phyloP scores from a whole-genome alignment of 768 basidiomycete genomes.

The Cyclocybe aegerita region DNA sequence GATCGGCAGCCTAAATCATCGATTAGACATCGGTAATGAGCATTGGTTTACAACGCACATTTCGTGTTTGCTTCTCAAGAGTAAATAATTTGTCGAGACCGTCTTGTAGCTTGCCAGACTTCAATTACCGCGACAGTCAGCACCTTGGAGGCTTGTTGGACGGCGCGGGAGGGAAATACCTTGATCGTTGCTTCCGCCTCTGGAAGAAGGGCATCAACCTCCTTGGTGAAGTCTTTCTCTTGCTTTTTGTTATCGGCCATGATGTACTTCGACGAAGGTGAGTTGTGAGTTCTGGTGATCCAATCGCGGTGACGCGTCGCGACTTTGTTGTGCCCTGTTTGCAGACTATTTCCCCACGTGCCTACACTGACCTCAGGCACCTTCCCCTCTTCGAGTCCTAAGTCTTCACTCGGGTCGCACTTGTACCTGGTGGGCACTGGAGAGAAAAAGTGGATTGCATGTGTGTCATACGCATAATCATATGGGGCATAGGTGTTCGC shows the following conservation, averaged over 20 bases:
- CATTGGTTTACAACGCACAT: slow-evolving; percentile 43
- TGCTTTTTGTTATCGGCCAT: slow-evolving; percentile 85
- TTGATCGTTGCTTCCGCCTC: slow-evolving; percentile 68
- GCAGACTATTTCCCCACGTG: slow-evolving; percentile 26
- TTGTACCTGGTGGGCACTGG: slow-evolving; percentile 7
- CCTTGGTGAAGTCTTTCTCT: slow-evolving; percentile 83
- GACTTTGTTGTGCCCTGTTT: slow-evolving; percentile 48
- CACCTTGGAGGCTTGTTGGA: slow-evolving; percentile 1
- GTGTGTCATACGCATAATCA: slow-evolving; percentile 25
- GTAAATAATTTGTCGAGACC: slow-evolving; percentile 86
- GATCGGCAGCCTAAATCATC: slow-evolving; percentile 80
- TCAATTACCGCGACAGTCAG: slow-evolving; percentile 12
- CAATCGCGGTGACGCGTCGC: slow-evolving; percentile 65
- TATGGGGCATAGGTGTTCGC: slow-evolving; percentile 22
- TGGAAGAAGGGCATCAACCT: slow-evolving; percentile 76
- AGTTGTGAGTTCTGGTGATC: slow-evolving; percentile 27
- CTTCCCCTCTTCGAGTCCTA: not conserved
- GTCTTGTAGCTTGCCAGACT: slow-evolving; percentile 83
- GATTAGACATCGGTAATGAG: not conserved
- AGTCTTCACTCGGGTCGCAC: not conserved
- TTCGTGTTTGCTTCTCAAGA: slow-evolving; percentile 95
- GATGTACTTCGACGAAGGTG: slow-evolving; percentile 38
- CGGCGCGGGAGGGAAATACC: slow-evolving; percentile 38
- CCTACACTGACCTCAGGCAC: slow-evolving; percentile 24
- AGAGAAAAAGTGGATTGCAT: slow-evolving; percentile 29